Evolutionary conservation across 257 asterid species (phyloP).

Genomic region (Anisodus tanguticus): DNA sequence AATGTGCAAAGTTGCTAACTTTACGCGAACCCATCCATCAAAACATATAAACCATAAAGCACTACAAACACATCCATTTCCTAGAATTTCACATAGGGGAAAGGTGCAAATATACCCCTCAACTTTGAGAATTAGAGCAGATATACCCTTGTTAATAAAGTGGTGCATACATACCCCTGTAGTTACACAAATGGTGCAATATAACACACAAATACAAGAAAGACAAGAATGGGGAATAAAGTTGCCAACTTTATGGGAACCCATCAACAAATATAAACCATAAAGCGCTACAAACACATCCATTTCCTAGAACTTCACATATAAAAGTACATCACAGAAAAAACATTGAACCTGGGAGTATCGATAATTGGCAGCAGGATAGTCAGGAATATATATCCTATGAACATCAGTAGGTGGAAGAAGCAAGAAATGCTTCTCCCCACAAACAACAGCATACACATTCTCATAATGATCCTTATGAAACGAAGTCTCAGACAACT

Average conservation of each 20-base stretch:
- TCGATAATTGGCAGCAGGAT: conserved; percentile 55
- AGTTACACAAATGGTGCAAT: not conserved
- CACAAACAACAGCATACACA: conserved; percentile 73
- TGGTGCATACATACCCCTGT: too few relatives aligned
- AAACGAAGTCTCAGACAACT: conserved; percentile 78
- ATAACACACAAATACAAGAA: not conserved
- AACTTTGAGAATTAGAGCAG: too few relatives aligned
- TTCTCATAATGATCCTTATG: conserved; percentile 95
- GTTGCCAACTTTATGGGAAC: not conserved
- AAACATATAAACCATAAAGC: not conserved
- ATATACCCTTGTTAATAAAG: too few relatives aligned
- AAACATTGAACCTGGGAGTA: conserved; percentile 46
- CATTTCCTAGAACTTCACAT: not conserved
- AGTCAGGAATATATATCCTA: conserved; percentile 74
- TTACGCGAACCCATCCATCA: not conserved
- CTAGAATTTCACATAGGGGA: not conserved
- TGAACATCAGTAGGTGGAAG: conserved; percentile 93
- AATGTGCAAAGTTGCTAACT: not conserved
- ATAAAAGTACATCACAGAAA: not conserved
- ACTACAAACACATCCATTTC: not conserved
- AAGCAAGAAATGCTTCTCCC: conserved; percentile 76
- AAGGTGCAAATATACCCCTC: too few relatives aligned
- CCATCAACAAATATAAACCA: not conserved
- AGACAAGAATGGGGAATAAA: not conserved
- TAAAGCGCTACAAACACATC: not conserved